These are phyloP conservation scores for Podospora pseudopauciseta DNA, from an alignment of 495 filamentous ascomycete genomes.

Conservation along the genomic window DNA sequence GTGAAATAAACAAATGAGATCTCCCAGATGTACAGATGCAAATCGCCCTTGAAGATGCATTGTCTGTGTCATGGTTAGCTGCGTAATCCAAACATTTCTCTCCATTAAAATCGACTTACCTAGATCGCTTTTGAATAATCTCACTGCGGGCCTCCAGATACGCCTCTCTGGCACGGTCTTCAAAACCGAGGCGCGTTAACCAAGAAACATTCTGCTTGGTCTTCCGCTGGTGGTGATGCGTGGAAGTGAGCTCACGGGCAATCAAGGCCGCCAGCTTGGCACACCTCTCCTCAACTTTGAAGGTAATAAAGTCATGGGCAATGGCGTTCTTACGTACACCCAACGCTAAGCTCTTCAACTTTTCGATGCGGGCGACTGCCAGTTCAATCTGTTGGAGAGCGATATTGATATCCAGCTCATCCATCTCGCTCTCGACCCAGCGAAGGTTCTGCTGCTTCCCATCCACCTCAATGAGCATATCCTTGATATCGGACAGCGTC, in stretches of 20 bases:
- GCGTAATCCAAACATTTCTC: neutral
- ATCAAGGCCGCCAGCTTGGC: conserved; percentile 70
- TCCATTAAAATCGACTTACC: conserved; percentile 48
- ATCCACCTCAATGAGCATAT: conserved; percentile 90
- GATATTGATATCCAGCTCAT: conserved; percentile 93
- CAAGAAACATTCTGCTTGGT: conserved; percentile 72
- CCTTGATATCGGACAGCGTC: conserved; percentile 63
- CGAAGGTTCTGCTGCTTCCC: conserved; percentile 93
- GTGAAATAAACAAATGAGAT: conserved; percentile 96
- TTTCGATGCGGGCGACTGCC: conserved; percentile 76
- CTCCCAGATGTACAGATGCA: conserved; percentile 88
- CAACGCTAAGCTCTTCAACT: conserved; percentile 70
- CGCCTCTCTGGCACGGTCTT: conserved; percentile 80
- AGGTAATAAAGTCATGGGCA: conserved; percentile 82
- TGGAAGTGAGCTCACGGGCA: conserved; percentile 67
- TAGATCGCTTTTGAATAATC: conserved; percentile 72
- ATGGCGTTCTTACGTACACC: conserved; percentile 77
- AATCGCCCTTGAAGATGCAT: conserved; percentile 89
- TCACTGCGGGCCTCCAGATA: conserved; percentile 76
- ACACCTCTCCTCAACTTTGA: conserved; percentile 85
- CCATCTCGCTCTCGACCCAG: conserved; percentile 92
- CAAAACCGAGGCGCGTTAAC: conserved; percentile 81
- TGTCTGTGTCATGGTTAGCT: conserved; percentile 55
- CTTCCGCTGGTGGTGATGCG: conserved; percentile 64
- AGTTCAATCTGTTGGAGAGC: conserved; percentile 86